Evolutionary conservation across 352 stramenopile species (phyloP), one percentile per base, ranked within the genome.

Genomic region (Phytophthora foliorum): DNA sequence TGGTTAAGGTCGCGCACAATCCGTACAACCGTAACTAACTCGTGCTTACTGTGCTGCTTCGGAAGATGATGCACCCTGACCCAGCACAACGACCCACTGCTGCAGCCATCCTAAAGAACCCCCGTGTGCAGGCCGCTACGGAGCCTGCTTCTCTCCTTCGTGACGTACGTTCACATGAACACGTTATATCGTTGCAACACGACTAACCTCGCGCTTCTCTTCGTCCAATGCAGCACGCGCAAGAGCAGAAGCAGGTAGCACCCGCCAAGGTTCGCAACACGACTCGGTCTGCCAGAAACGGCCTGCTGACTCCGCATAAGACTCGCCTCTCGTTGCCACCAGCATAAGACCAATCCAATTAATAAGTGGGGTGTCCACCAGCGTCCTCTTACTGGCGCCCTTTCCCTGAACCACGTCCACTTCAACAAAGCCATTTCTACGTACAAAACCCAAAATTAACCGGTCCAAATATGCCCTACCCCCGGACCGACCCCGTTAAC

Each of bases 51-150:
- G 32, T 59, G 6, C 7, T 41, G 25, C 51, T 50, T 52, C 36
- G 45, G 6, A 51, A 93, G 85, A 93, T 93, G 84, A 87, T 94
- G 74, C 61, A 86, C 48, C 66, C 76, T 0, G 68, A 89, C 58
- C 72, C 82, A 44, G 36, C 27, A 25, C 54, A 70, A 8, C 71
- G 87, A 42, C 83, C 83, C 1, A 89, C 65, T 27, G 81, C 82
- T 29, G 36, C 57, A 6, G 51, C 69, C 2, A 80, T 94, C 29
- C 22, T 88, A 6, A 62, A 71, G 13, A 69, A 67, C 22, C 61
- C 72, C 17, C 55, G 48, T 9, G 50, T 85, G 13, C 50, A 75
- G 24, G 51, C 25, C 38, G 22, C 57, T 13, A 59, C 48, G 31
- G 34, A 63, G 62, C 55, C 45, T 52, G 46, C 29, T 50, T 67